These are phyloP conservation scores for Madurella fahalii DNA, from an alignment of 2,329 filamentous ascomycete species.

Conservation along the genomic window DNA sequence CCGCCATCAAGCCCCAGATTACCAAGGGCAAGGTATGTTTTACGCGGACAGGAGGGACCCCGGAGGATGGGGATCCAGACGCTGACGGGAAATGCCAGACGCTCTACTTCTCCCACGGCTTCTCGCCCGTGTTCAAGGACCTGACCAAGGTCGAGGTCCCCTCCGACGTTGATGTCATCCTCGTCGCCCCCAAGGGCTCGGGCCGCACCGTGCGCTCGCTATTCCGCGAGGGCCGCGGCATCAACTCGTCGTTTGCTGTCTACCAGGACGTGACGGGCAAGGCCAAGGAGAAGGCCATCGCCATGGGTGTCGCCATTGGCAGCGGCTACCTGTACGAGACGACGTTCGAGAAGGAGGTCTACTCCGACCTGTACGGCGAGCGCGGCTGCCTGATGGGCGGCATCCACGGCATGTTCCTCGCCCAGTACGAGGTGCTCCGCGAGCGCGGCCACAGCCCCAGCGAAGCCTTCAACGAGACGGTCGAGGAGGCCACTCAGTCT, in stretches of 20 bases:
- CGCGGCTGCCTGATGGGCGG: slow-evolving; percentile 99
- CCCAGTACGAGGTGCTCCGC: slow-evolving; percentile 99
- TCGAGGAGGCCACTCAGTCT: slow-evolving; percentile 97
- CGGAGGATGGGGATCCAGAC: background rate
- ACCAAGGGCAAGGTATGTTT: slow-evolving; percentile 89
- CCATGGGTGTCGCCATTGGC: slow-evolving; percentile 94
- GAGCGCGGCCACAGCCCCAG: slow-evolving; percentile 96
- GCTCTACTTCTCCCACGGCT: slow-evolving; percentile 99
- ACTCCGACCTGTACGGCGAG: slow-evolving; percentile 99
- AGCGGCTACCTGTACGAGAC: slow-evolving; percentile 99
- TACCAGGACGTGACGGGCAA: slow-evolving; percentile 98
- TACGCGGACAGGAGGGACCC: background rate
- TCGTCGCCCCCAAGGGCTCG: slow-evolving; percentile 98
- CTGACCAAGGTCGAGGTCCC: slow-evolving; percentile 98
- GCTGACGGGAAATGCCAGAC: slow-evolving; percentile 55
- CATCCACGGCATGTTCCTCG: slow-evolving; percentile 99
- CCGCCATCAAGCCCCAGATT: slow-evolving; percentile 93
- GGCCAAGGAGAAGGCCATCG: slow-evolving; percentile 96
- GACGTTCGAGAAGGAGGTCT: slow-evolving; percentile 99
- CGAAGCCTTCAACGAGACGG: slow-evolving; percentile 99
- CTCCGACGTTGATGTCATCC: slow-evolving; percentile 95
- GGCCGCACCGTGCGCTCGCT: slow-evolving; percentile 97
- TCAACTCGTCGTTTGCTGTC: slow-evolving; percentile 99
- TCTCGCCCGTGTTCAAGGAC: slow-evolving; percentile 99
- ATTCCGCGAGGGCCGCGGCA: slow-evolving; percentile 98